These are phyloP conservation scores for Nidula microcarpa DNA, from an alignment of 768 basidiomycete genomes.

Conservation along the genomic window DNA sequence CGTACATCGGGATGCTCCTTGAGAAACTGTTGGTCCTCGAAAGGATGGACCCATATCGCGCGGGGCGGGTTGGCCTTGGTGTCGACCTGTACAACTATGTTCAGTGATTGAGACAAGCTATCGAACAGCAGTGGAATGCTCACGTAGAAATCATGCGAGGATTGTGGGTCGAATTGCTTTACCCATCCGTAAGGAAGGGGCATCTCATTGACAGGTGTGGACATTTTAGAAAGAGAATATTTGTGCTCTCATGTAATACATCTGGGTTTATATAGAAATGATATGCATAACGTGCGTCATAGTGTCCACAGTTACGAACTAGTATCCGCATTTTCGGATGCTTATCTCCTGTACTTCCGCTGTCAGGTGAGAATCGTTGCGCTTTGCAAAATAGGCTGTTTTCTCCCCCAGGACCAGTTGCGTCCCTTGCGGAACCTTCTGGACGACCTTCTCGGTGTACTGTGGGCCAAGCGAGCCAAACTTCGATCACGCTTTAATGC, in stretches of 20 bases:
- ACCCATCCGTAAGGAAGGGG: conserved; percentile 60
- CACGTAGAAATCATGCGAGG: conserved; percentile 50
- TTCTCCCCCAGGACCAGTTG: too few relatives aligned
- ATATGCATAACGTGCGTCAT: background rate
- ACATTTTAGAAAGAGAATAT: conserved; percentile 8
- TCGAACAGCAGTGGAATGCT: conserved; percentile 2
- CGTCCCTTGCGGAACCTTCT: too few relatives aligned
- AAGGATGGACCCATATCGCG: conserved; percentile 71
- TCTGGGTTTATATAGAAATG: background rate
- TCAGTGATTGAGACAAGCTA: background rate
- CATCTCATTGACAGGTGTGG: conserved; percentile 13
- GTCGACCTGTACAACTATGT: conserved; percentile 44
- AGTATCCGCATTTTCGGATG: too few relatives aligned
- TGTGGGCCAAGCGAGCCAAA: too few relatives aligned
- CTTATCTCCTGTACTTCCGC: too few relatives aligned
- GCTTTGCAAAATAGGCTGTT: too few relatives aligned
- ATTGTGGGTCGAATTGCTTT: conserved; percentile 36
- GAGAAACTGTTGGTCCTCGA: conserved; percentile 66
- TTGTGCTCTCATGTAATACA: too few relatives aligned
- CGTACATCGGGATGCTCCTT: conserved; percentile 45
- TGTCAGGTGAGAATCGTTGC: too few relatives aligned
- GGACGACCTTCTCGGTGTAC: too few relatives aligned
- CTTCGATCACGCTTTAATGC: too few relatives aligned
- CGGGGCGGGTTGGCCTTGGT: conserved; percentile 60
- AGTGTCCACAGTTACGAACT: too few relatives aligned